Evolutionary conservation across 192 early-diverging fungal genomes (phyloP), one percentile per base, ranked within the genome.

Genomic region (Lobosporangium transversale): DNA sequence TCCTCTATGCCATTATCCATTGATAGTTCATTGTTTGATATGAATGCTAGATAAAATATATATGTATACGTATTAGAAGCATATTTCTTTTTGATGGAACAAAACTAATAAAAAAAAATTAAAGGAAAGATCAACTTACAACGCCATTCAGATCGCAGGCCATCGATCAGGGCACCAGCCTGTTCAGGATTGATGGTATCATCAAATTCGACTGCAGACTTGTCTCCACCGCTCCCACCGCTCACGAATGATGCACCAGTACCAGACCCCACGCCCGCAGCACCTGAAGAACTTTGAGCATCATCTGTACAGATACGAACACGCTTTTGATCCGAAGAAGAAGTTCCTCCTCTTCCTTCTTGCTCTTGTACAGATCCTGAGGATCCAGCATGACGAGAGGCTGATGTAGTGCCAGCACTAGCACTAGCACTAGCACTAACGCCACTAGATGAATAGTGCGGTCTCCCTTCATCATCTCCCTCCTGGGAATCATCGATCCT

Each of bases 61-160:
- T 2, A 32, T 49, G 15, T 36, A 55, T 42, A 44, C 43, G 43
- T 35, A 20, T 17, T 27, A 1, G 36, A 29, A 8, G 10, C 4
- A n/a, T 48, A 35, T 24, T 36, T 20, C n/a, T n/a, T n/a, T n/a
- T n/a, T n/a, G n/a, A n/a, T n/a, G n/a, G n/a, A n/a, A n/a, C n/a
- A n/a, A n/a, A n/a, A n/a, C n/a, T n/a, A n/a, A 49, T 31, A 66
- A 6, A 32, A 27, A 3, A 42, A 23, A 35, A 26, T 17, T 6
- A 21, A 40, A 18, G 30, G 3, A 30, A 23, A 18, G 58, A 0
- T 45, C 15, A 2, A 66, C 70, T 75, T 75, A 75, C 70, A 44
- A 17, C 70, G 62, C 70, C 70, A 75, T 37, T 75, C 62, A 20
- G 57, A 59, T 24, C 70, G 62, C 50, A 75, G 44, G 24, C 29